Base-by-base conservation (phyloP, 2,329 filamentous ascomycete species). In the Dactylellina haptotyla region DNA sequence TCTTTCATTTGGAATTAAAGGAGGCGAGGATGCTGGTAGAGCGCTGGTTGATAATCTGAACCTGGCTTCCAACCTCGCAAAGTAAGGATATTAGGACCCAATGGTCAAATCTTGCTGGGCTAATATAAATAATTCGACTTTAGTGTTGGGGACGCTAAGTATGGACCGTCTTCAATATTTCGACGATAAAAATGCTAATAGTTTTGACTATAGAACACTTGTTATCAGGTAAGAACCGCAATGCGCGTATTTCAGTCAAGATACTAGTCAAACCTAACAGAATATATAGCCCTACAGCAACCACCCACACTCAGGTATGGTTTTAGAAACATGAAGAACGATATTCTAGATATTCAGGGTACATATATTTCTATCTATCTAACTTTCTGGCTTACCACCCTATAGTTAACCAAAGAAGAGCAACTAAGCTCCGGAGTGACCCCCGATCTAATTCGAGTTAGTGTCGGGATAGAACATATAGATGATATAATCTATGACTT, bases 401-500 rank as follows among this genome's bases (percentile, higher is more conserved):
- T 20, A 5, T 56, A 65, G 61, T 85, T 98, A 67, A 88, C 85
- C 23, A 90, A 94, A 28, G 86, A 93, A 80, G 94, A 97, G 85
- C 92, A 89, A 82, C 80, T 85, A 57, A 88, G 84, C 79, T 94
- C 91, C 20, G 94, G 94, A 78, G 92, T 95, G 9, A 95, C 92
- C 14, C 80, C 92, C 85, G 94, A 96, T 79, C 88, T 93, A 39
- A 97, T 98, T 81, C 91, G 94, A 75, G 95, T 98, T 79, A 97
- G 93, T 0, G 93, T 97, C 70, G 94, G 94, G 58, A 96, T 90
- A 0, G 94, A 98, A 83, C 93, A 97, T 81, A 96, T 98, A 80
- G 93, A 97, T 83, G 94, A 98, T 79, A 97, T 98, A 79, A 95
- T 97, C 79, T 90, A 89, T 78, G 94, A 98, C 82, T 97, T 98